Percentiles rank a stretch among this genome's conserved stretches.
These are phyloP conservation scores for Ophiostoma himal-ulmi DNA, from an alignment of 2,329 filamentous ascomycete genomes.

Conservation along the genomic window DNA sequence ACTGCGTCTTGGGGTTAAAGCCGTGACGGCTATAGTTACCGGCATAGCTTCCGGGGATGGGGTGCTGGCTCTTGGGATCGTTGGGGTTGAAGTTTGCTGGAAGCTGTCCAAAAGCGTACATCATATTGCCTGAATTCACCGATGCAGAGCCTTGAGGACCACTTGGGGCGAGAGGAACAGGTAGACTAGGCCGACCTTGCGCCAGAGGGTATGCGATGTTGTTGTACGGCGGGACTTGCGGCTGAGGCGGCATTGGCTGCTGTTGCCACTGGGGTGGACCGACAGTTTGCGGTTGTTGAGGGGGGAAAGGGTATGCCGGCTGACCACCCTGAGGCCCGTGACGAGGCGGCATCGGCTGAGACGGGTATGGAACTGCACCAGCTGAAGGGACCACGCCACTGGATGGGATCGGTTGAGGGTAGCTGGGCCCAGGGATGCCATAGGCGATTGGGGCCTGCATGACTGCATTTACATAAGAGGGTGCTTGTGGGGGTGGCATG, in stretches of 20 bases:
- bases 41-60: slow-evolving; percentile 69
- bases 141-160: slow-evolving; percentile 21
- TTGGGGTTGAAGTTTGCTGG: slow-evolving; percentile 63
- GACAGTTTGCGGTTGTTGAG: slow-evolving; percentile 30
- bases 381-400: slow-evolving; percentile 43
- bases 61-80: slow-evolving; percentile 70
- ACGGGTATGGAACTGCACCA: slow-evolving; percentile 34
- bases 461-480: slow-evolving; percentile 31
- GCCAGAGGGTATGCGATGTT: slow-evolving; percentile 30
- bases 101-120: slow-evolving; percentile 75
- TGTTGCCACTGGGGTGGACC: slow-evolving; percentile 30
- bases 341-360: slow-evolving; percentile 29
- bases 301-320: slow-evolving; percentile 31
- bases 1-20: slow-evolving; percentile 91
- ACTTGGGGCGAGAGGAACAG: slow-evolving; percentile 7
- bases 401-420: slow-evolving; percentile 39
- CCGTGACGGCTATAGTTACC: slow-evolving; percentile 61
- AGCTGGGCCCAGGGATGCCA: slow-evolving; percentile 36
- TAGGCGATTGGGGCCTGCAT: slow-evolving; percentile 45
- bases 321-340: slow-evolving; percentile 15
- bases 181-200: slow-evolving; percentile 24
- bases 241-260: slow-evolving; percentile 21
- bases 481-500: slow-evolving; percentile 18
- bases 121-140: slow-evolving; percentile 37
- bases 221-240: slow-evolving; percentile 28